Evolutionary conservation across 331 rosid genomes (phyloP), one percentile per base, ranked within the genome.

Genomic region (Malus hybrid): DNA sequence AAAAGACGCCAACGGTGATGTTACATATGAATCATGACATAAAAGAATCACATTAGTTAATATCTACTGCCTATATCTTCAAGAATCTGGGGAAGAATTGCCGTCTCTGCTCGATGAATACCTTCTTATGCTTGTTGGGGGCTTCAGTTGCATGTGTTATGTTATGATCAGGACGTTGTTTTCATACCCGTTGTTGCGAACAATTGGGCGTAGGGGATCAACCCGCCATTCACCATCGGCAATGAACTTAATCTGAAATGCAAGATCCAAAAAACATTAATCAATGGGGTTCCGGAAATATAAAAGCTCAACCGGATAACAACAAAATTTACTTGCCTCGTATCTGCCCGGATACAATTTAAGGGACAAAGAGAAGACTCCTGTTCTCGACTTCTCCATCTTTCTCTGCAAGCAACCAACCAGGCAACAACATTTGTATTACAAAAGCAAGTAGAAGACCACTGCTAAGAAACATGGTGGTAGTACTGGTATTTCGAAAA

Each of bases 201-300:
- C 93, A 46, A 86, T 63, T 4, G 97, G 93, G 70, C 97, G 96
- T 26, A 92, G 77, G 1, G 94, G 99, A 82, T 92, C 97, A 56
- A 88, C 44, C 86, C 78, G 87, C 99, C 99, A 95, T 80, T 88
- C 83, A 18, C 98, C 98, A 58, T 95, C 99, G 66, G 93, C 99
- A 44, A 95, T 82, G 90, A 95, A 95, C 74, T 95, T 95, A 42
- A 92, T 90, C 98, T 95, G 93, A 70, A 76, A 68, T 32, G 80
- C 30, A 34, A 64, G 74, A 30, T 9, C 7, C 24, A 24, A 24
- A 77, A 66, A 52, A 15, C 10, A 60, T 12, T 62, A 34, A 20
- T 63, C 50, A 22, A 63, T 55, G 62, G 68, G 42, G 19, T 29
- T 29, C 29, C 24, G 24, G 24, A 24, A 24, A 3, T 15, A 34